Base-by-base conservation (phyloP, 495 filamentous ascomycete genomes). In the Hamigera avellanea region DNA sequence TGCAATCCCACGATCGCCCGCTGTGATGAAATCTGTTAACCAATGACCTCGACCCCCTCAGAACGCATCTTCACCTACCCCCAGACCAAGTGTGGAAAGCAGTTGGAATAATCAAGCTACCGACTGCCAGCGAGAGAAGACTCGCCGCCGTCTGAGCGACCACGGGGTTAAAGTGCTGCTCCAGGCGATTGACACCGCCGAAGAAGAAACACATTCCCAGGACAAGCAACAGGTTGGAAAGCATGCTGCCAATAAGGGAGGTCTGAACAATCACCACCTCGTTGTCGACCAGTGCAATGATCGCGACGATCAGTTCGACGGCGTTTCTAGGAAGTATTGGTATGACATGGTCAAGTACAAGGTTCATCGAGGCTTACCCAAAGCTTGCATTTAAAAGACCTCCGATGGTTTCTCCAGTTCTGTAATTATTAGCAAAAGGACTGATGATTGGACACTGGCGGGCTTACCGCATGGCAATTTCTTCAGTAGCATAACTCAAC, bases 191-290 rank as follows among this genome's bases (percentile, higher is more conserved):
- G 32, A 91, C 54, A 19, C 88, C 88, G 19, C 88, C 87, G 34
- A 81, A 81, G 61, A 93, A 86, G 68, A 95, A 95, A 52, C 79
- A 87, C 80, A 91, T 88, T 13, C 88, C 88, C 63, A 95, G 66
- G 25, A 95, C 89, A 14, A 95, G 70, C 4, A 95, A 78, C 34
- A 95, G 58, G 53, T 95, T 95, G 13, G 87, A 94, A 13, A 95
- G 62, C 54, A 95, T 94, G 53, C 76, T 83, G 18, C 88, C 88
- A 41, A 95, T 83, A 9, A 95, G 62, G 2, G 88, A 95, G 1
- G 88, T 93, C 56, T 95, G 83, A 2, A 95, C 89, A 46, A 96
- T 93, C 27, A 81, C 65, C 17, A 93, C 73, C 58, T 96, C 69
- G 25, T 69, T 52, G 35, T 88, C 62, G 14, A 69, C 58, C 26